These are phyloP conservation scores for Lentinula guzmanii DNA, from an alignment of 768 basidiomycete species.

Conservation along the genomic window DNA sequence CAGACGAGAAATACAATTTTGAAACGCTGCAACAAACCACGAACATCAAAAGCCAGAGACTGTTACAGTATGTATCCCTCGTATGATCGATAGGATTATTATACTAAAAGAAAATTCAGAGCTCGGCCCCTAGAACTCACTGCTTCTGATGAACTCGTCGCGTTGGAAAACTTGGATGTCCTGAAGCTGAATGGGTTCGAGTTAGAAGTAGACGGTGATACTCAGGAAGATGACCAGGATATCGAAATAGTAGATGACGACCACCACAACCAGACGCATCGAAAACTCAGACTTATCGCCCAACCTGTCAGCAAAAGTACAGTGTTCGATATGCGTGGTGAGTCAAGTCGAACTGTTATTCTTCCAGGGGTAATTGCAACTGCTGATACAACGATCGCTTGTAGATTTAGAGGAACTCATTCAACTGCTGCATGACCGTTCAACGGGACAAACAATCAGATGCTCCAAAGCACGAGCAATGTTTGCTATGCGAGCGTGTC, in stretches of 20 bases:
- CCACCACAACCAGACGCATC: slow-evolving; percentile 15
- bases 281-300: slow-evolving; percentile 60
- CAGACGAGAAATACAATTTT: slow-evolving; percentile 98
- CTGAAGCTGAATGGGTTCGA: slow-evolving; percentile 80
- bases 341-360: slow-evolving; percentile 1
- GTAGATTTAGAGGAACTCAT: slow-evolving; percentile 91
- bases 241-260: slow-evolving; percentile 9
- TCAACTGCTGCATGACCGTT: slow-evolving; percentile 73
- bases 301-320: slow-evolving; percentile 92
- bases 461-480: slow-evolving; percentile 91
- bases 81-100: neutral
- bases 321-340: slow-evolving; percentile 84
- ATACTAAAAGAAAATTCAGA: slow-evolving; percentile 32
- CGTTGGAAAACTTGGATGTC: slow-evolving; percentile 81
- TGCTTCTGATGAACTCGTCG: slow-evolving; percentile 84
- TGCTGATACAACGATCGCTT: slow-evolving; percentile 1
- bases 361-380: too few species aligned
- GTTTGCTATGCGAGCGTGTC: slow-evolving; percentile 95
- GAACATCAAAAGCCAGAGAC: slow-evolving; percentile 76
- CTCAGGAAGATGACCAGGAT: slow-evolving; percentile 10
- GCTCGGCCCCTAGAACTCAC: slow-evolving; percentile 76
- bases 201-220: slow-evolving; percentile 8
- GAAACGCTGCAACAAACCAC: slow-evolving; percentile 92
- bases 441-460: slow-evolving; percentile 78
- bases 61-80: slow-evolving; percentile 59